Conservation (phyloP, 1,284 basidiomycete genomes). For the Melampsora americana region DNA sequence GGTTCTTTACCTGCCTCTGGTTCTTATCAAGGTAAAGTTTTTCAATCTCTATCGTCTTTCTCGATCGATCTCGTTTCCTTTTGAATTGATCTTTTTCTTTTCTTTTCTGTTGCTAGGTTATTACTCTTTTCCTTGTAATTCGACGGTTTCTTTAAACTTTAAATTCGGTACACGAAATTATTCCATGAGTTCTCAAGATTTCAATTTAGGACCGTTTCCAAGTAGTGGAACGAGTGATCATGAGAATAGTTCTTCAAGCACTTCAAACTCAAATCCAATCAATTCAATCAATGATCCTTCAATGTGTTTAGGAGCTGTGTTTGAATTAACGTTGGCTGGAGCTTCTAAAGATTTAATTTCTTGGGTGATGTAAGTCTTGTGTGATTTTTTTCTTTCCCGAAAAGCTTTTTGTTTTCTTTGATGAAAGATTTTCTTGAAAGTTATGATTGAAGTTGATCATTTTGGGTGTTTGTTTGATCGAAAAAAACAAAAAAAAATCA, state of each 20-base stretch:
- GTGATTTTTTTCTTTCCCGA: background rate
- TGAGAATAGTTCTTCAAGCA: conserved; percentile 53
- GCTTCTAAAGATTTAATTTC: conserved; percentile 59
- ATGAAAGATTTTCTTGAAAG: conserved; percentile 27
- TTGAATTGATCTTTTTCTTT: background rate
- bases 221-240: conserved; percentile 55
- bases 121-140: conserved; percentile 67
- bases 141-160: conserved; percentile 65
- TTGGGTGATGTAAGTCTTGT: conserved; percentile 57
- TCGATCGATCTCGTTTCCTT: conserved; percentile 51
- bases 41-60: too few species aligned
- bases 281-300: background rate
- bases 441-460: too few species aligned
- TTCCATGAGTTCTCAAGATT: conserved; percentile 72
- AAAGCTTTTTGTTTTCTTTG: too few species aligned
- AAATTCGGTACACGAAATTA: conserved; percentile 73
- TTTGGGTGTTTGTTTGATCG: conserved; percentile 60
- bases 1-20: conserved; percentile 64
- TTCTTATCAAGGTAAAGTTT: conserved; percentile 65
- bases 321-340: conserved; percentile 61
- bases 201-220: conserved; percentile 64
- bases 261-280: background rate
- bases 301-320: conserved; percentile 79
- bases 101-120: conserved; percentile 38
- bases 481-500: too few species aligned